Conservation (phyloP, 1,284 basidiomycete genomes). For the Earliella scabrosa region DNA sequence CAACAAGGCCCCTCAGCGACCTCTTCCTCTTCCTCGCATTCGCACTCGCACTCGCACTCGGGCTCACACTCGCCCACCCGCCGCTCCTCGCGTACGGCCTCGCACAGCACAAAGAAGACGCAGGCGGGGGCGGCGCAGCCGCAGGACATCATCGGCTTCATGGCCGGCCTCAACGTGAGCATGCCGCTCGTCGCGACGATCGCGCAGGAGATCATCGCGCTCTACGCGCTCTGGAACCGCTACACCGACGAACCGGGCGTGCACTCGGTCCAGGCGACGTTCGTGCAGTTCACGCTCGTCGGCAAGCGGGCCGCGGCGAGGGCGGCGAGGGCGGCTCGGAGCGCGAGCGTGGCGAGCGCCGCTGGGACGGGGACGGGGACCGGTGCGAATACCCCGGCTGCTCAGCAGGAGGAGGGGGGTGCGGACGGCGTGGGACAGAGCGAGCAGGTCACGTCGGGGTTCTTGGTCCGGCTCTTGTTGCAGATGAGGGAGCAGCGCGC, state of each 20-base stretch:
- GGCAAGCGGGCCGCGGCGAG: slow-evolving; percentile 12
- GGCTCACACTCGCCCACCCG: slow-evolving; percentile 47
- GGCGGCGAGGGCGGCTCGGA: slow-evolving; percentile 25
- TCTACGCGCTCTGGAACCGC: slow-evolving; percentile 88
- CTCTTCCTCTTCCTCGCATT: not conserved
- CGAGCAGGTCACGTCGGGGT: slow-evolving; percentile 52
- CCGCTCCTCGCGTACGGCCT: slow-evolving; percentile 55
- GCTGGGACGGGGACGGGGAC: slow-evolving; percentile 22
- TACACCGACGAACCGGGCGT: slow-evolving; percentile 64
- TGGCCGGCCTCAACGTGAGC: slow-evolving; percentile 86
- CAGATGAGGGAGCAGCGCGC: slow-evolving; percentile 73
- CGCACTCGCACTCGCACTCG: slow-evolving; percentile 43
- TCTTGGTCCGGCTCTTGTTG: slow-evolving; percentile 57
- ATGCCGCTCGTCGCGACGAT: slow-evolving; percentile 84
- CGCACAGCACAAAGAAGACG: slow-evolving; percentile 41
- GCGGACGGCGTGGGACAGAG: slow-evolving; percentile 33
- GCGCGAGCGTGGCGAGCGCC: slow-evolving; percentile 28
- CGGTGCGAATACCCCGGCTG: slow-evolving; percentile 30
- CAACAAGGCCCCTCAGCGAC: slow-evolving; percentile 11
- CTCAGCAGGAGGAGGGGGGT: slow-evolving; percentile 32
- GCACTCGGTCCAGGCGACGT: slow-evolving; percentile 27
- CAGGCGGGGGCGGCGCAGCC: slow-evolving; percentile 47
- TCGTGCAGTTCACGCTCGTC: slow-evolving; percentile 4
- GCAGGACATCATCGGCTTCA: slow-evolving; percentile 80
- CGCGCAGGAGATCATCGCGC: slow-evolving; percentile 87